phyloP scores from a whole-genome alignment of 495 filamentous ascomycete species.

The Hyaloscypha variabilis region DNA sequence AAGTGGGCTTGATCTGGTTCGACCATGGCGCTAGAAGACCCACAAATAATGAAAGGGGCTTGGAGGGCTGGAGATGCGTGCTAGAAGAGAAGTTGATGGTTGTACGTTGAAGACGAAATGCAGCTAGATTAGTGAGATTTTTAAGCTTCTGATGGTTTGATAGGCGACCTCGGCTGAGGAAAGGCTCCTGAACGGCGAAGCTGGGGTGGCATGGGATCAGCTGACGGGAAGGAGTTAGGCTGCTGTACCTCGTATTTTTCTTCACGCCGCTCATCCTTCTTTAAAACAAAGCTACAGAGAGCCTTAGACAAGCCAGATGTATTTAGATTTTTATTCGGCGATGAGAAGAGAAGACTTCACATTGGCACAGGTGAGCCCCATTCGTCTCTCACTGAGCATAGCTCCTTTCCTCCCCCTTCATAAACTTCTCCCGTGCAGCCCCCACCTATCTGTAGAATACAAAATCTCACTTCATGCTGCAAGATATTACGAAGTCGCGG shows the following conservation, averaged over 20 bases:
- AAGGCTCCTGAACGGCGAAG: not conserved
- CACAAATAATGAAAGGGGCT: not conserved
- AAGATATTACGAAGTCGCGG: not conserved
- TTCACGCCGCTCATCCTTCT: too few relatives aligned
- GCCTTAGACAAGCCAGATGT: too few relatives aligned
- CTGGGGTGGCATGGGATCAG: not conserved
- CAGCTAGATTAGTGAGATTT: not conserved
- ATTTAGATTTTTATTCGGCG: too few relatives aligned
- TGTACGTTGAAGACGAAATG: not conserved
- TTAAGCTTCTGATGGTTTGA: not conserved
- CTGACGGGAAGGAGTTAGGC: too few relatives aligned
- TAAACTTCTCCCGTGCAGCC: too few relatives aligned
- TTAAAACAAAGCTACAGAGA: too few relatives aligned
- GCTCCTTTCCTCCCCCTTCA: too few relatives aligned
- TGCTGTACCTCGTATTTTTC: too few relatives aligned
- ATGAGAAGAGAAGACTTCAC: too few relatives aligned
- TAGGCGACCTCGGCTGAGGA: not conserved
- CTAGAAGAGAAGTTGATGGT: not conserved
- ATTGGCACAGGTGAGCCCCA: too few relatives aligned
- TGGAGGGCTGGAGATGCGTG: not conserved
- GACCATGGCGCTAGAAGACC: not conserved
- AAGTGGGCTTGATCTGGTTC: constrained; percentile 48
- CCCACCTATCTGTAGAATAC: too few relatives aligned
- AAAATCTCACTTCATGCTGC: not conserved
- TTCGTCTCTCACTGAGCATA: too few relatives aligned